Conservation (phyloP, 2,329 filamentous ascomycete species). For the Helotiales sp. region DNA sequence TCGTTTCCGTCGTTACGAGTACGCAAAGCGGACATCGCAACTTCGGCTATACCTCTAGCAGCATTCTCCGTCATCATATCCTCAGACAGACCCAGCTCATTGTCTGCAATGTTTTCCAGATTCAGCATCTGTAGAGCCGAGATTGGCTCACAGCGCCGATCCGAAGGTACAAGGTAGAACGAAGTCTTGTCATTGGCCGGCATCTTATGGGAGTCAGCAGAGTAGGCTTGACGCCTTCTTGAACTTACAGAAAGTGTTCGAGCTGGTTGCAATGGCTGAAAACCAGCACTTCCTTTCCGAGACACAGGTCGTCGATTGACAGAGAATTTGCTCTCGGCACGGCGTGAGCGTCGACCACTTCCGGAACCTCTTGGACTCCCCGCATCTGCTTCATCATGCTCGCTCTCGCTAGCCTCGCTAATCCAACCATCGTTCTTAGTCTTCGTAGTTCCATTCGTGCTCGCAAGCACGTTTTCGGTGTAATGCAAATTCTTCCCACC, state of each 20-base stretch:
- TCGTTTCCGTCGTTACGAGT: slow-evolving; percentile 35
- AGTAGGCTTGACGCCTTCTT: not conserved
- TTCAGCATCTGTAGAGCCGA: slow-evolving; percentile 85
- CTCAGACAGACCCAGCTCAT: slow-evolving; percentile 82
- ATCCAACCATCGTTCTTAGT: slow-evolving; percentile 54
- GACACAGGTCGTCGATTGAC: slow-evolving; percentile 34
- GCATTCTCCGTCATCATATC: slow-evolving; percentile 92
- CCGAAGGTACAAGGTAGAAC: slow-evolving; percentile 55
- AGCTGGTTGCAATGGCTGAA: slow-evolving; percentile 20
- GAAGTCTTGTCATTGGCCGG: slow-evolving; percentile 29
- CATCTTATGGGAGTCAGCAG: slow-evolving; percentile 25
- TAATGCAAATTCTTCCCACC: slow-evolving; percentile 90
- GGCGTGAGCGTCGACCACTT: slow-evolving; percentile 42
- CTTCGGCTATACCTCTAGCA: slow-evolving; percentile 83
- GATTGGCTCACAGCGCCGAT: slow-evolving; percentile 60
- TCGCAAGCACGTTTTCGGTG: slow-evolving; percentile 85
- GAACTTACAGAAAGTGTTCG: slow-evolving; percentile 31
- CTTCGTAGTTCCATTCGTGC: slow-evolving; percentile 40
- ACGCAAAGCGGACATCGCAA: slow-evolving; percentile 68
- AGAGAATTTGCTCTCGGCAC: slow-evolving; percentile 39
- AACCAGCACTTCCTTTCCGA: slow-evolving; percentile 34
- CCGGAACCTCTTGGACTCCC: slow-evolving; percentile 31
- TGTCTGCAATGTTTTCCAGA: slow-evolving; percentile 85
- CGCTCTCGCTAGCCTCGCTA: slow-evolving; percentile 57
- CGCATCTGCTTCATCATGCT: slow-evolving; percentile 26